Conservation (phyloP, 1,139 yeast genomes). For the Nakaseomyces bracarensis region DNA sequence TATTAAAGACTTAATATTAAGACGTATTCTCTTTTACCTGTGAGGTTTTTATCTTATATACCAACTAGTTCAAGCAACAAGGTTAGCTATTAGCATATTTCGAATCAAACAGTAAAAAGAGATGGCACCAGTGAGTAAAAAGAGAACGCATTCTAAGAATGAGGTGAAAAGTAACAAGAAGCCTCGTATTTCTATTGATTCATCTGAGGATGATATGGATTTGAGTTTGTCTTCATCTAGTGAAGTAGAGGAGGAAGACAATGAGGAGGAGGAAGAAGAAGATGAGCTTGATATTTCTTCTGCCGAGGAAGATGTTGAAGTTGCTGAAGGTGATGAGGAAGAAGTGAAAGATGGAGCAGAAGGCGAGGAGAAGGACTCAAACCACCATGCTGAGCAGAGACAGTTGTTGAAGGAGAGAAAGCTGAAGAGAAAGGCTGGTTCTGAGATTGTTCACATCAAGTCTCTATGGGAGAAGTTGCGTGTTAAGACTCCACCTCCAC, state of each 20-base stretch:
- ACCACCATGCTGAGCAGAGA: slow-evolving; percentile 74
- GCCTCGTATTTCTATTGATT: slow-evolving; percentile 27
- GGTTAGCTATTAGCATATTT: too few relatives aligned
- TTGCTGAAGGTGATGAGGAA: slow-evolving; percentile 26
- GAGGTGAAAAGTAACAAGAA: slow-evolving; percentile 21
- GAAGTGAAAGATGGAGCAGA: slow-evolving; percentile 22
- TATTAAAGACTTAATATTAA: too few relatives aligned
- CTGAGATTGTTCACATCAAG: slow-evolving; percentile 77
- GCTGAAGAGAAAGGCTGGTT: slow-evolving; percentile 76
- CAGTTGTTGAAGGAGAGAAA: slow-evolving; percentile 74
- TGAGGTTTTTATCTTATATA: too few relatives aligned
- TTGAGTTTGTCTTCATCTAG: slow-evolving; percentile 9
- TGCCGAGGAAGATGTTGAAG: slow-evolving; percentile 24
- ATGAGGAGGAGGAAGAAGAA: slow-evolving; percentile 30
- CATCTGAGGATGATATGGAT: slow-evolving; percentile 27
- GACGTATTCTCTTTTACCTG: too few relatives aligned
- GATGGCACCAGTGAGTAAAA: slow-evolving; percentile 7
- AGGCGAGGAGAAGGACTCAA: slow-evolving; percentile 17
- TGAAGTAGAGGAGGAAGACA: slow-evolving; percentile 23
- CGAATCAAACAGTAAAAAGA: not conserved
- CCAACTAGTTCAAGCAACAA: too few relatives aligned
- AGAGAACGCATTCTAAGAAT: slow-evolving; percentile 10
- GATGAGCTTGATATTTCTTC: slow-evolving; percentile 29
- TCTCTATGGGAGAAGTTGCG: slow-evolving; percentile 85
- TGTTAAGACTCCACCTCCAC: slow-evolving; percentile 75